phyloP scores from a whole-genome alignment of 805 yeast genomes.

The Teunomyces lycoperdinae region DNA sequence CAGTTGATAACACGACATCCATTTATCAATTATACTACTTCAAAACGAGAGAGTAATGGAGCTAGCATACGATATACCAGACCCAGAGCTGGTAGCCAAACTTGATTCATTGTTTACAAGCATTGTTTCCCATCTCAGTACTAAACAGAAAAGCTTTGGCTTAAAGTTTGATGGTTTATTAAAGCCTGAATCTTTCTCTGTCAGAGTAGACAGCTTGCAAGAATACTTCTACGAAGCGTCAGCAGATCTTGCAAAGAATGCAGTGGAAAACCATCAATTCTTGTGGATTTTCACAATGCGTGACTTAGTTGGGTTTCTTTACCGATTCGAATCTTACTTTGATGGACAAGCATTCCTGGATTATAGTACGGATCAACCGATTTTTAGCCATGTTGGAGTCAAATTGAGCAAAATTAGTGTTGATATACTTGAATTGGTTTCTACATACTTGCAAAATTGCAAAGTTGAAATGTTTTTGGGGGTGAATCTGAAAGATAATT shows the following conservation, averaged over 20 bases:
- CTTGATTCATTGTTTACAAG: neutral
- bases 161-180: neutral
- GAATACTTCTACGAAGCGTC: conserved; percentile 15
- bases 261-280: conserved; percentile 12
- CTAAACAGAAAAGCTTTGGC: neutral
- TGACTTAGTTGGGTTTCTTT: conserved; percentile 5
- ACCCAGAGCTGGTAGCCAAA: neutral
- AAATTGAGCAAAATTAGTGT: conserved; percentile 10
- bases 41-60: neutral
- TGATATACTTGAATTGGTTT: conserved; percentile 4
- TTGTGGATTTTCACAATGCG: conserved; percentile 19
- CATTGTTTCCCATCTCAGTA: neutral
- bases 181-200: conserved; percentile 11
- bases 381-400: conserved; percentile 5
- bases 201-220: conserved; percentile 15
- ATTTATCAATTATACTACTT: neutral
- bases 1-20: neutral
- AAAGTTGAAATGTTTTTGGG: neutral
- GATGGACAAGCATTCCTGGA: neutral
- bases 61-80: neutral
- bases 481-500: neutral
- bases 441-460: neutral
- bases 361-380: neutral
- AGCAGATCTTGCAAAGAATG: conserved; percentile 10
- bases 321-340: neutral